A percentile compares a stretch with the other conserved stretches of the same genome.
phyloP scores from a whole-genome alignment of 176 grass and related monocot genomes.

The Cenchrus purpureus region DNA sequence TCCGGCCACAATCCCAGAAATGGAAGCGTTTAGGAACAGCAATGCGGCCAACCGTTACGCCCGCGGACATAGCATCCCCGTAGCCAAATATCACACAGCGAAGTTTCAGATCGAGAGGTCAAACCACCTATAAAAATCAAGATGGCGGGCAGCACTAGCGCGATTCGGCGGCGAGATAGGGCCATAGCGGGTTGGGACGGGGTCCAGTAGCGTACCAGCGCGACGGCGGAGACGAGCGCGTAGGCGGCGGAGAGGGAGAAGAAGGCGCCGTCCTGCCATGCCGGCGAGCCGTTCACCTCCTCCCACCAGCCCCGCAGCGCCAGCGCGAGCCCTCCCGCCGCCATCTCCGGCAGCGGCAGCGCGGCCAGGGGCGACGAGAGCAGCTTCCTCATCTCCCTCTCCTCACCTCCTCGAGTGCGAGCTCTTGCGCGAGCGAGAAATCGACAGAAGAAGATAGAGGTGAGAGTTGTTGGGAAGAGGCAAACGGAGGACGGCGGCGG shows the following conservation, averaged over 20 bases:
- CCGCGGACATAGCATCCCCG: neutral
- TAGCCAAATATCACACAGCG: neutral
- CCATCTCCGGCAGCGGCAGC: slow-evolving; percentile 9
- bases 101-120: slow-evolving; percentile 27
- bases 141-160: slow-evolving; percentile 3
- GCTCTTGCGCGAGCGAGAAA: neutral
- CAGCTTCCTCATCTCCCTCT: slow-evolving; percentile 41
- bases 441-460: neutral
- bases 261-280: slow-evolving; percentile 79
- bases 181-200: neutral
- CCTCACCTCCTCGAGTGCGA: slow-evolving; percentile 1
- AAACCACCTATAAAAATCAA: neutral
- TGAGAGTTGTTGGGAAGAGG: neutral
- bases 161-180: neutral
- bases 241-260: slow-evolving; percentile 80
- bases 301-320: slow-evolving; percentile 69
- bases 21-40: neutral
- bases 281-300: slow-evolving; percentile 64
- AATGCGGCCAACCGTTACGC: neutral
- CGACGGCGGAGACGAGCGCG: slow-evolving; percentile 72
- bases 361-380: slow-evolving; percentile 2
- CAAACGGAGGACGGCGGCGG: slow-evolving; percentile 14
- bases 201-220: slow-evolving; percentile 53
- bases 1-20: neutral
- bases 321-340: neutral